Evolutionary conservation across 176 grass and related monocot species (phyloP).

Genomic region (Poa pratensis): DNA sequence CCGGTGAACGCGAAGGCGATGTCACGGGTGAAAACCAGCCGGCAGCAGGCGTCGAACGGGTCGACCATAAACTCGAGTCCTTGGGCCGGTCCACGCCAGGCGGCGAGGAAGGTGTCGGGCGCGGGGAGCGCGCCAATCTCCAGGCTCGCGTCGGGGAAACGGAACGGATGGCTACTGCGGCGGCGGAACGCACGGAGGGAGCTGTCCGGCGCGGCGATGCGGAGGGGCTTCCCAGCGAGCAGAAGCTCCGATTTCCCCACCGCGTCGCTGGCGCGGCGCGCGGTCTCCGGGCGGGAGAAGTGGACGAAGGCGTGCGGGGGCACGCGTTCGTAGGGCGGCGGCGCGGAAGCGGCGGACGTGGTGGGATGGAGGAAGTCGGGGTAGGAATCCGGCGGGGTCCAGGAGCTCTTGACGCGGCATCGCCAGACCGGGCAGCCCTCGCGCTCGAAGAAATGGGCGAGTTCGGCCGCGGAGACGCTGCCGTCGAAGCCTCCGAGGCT

Average conservation of each 20-base stretch:
- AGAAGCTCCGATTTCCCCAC: constrained; percentile 61
- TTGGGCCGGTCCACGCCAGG: constrained; percentile 56
- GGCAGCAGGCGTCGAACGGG: constrained; percentile 71
- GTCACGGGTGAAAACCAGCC: constrained; percentile 63
- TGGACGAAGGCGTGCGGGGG: constrained; percentile 67
- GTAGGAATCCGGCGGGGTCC: constrained; percentile 67
- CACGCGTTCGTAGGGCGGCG: constrained; percentile 54
- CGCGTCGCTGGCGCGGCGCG: constrained; percentile 56
- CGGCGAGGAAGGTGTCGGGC: constrained; percentile 50
- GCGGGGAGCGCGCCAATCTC: constrained; percentile 61
- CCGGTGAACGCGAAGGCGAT: constrained; percentile 57
- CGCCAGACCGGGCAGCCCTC: constrained; percentile 84
- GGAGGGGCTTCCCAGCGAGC: constrained; percentile 43
- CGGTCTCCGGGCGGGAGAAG: constrained; percentile 61
- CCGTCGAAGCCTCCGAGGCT: constrained; percentile 72
- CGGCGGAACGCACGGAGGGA: constrained; percentile 57
- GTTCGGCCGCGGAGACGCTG: constrained; percentile 48
- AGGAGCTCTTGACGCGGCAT: constrained; percentile 85
- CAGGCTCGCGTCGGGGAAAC: constrained; percentile 60
- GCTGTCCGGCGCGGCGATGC: constrained; percentile 53
- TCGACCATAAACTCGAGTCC: constrained; percentile 73
- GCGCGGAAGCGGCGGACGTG: neutral
- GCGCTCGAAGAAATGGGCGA: constrained; percentile 62
- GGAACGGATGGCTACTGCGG: constrained; percentile 52
- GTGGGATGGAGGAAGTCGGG: constrained; percentile 54